Evolutionary conservation across 768 basidiomycete genomes (phyloP).

Genomic region (Pleurotus tuoliensis): DNA sequence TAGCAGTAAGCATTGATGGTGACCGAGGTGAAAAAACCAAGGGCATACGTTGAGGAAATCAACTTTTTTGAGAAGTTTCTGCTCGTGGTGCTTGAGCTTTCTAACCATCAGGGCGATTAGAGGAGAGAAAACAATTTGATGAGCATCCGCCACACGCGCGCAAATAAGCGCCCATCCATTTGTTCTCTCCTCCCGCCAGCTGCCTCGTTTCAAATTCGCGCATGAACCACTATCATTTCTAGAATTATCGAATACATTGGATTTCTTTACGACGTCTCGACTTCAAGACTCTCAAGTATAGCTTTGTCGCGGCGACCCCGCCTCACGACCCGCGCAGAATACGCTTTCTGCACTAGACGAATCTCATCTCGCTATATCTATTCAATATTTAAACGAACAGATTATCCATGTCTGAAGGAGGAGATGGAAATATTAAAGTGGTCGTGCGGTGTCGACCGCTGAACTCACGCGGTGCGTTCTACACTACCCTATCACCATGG

Average conservation of each 20-base stretch:
- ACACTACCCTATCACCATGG: background rate
- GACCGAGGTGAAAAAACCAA: background rate
- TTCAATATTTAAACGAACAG: background rate
- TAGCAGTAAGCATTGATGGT: constrained; percentile 9
- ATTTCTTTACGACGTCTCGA: background rate
- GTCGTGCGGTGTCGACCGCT: constrained; percentile 95
- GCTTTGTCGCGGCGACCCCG: background rate
- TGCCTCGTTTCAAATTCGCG: background rate
- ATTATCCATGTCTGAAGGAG: constrained; percentile 62
- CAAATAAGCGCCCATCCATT: constrained; percentile 1
- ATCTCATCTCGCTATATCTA: background rate
- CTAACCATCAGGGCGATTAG: constrained; percentile 61
- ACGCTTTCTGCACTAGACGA: too few species aligned
- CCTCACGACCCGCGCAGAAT: background rate
- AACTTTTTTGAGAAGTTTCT: constrained; percentile 92
- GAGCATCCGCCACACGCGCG: background rate
- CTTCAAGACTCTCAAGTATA: too few species aligned
- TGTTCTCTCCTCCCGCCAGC: background rate
- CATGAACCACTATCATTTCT: background rate
- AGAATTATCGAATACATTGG: constrained; percentile 1
- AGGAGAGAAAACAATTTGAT: too few species aligned
- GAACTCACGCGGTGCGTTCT: constrained; percentile 82
- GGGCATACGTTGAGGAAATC: constrained; percentile 86
- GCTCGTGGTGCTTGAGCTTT: constrained; percentile 94
- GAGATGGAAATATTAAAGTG: constrained; percentile 90